These are phyloP conservation scores for Truncatella angustata DNA, from an alignment of 2,329 filamentous ascomycete species.

Conservation along the genomic window DNA sequence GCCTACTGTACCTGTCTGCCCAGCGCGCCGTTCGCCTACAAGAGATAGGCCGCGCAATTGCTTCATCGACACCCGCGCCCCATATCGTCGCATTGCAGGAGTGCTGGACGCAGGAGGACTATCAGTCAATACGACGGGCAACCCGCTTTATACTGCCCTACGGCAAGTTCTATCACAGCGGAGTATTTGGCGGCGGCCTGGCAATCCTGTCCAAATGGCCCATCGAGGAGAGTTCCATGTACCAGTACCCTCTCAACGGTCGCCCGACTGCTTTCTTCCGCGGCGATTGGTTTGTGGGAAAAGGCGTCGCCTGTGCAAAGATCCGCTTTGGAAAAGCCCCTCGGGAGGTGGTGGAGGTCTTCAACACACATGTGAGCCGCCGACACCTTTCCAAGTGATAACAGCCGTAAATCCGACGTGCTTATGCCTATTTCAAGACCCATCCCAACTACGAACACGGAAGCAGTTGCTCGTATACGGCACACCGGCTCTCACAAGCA, in stretches of 20 bases:
- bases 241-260: slow-evolving; percentile 85
- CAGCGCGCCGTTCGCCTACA: slow-evolving; percentile 73
- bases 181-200: slow-evolving; percentile 84
- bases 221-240: slow-evolving; percentile 85
- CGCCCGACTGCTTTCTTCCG: slow-evolving; percentile 90
- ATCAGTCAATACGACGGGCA: slow-evolving; percentile 70
- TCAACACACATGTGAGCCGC: slow-evolving; percentile 76
- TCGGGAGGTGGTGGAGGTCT: slow-evolving; percentile 78
- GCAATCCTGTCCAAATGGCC: slow-evolving; percentile 91
- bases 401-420: not conserved
- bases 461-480: slow-evolving; percentile 80
- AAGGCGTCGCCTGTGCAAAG: slow-evolving; percentile 82
- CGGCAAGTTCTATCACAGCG: slow-evolving; percentile 89
- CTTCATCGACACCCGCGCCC: slow-evolving; percentile 63
- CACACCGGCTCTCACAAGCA: slow-evolving; percentile 86
- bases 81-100: slow-evolving; percentile 93
- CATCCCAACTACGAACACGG: slow-evolving; percentile 86
- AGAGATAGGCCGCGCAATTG: slow-evolving; percentile 82
- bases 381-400: not conserved
- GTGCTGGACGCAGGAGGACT: slow-evolving; percentile 88
- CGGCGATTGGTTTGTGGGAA: slow-evolving; percentile 95
- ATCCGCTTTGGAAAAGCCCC: slow-evolving; percentile 66
- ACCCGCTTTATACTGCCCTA: slow-evolving; percentile 77
- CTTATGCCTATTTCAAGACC: no score
- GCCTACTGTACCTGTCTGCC: slow-evolving; percentile 81